Percentiles rank a stretch among this genome's conserved stretches.
Evolutionary conservation across 2,329 filamentous ascomycete genomes (phyloP).

Genomic region (Endothia cerciana): DNA sequence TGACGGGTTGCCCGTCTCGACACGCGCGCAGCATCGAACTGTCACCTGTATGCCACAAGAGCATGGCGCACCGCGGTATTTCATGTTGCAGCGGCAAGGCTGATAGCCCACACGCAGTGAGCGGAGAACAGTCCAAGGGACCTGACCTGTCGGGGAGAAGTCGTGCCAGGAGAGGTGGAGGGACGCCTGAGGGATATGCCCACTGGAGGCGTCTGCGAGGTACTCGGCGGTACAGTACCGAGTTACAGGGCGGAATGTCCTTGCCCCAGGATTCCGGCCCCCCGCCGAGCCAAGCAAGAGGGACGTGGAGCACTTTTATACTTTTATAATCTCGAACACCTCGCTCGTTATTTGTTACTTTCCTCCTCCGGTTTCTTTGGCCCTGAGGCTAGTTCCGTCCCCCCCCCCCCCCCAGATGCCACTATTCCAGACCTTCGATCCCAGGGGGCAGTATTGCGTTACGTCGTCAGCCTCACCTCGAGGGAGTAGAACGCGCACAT

Average conservation of each 20-base stretch:
- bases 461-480: not conserved
- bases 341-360: not conserved
- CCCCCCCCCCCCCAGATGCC: not conserved
- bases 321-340: constrained; percentile 13
- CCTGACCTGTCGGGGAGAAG: too few species aligned
- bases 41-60: too few species aligned
- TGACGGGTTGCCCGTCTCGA: too few species aligned
- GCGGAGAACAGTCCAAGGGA: too few species aligned
- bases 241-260: not conserved
- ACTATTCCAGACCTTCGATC: not conserved
- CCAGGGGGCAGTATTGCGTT: not conserved
- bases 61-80: too few species aligned
- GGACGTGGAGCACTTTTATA: constrained; percentile 7
- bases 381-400: not conserved
- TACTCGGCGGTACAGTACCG: not conserved
- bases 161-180: too few species aligned
- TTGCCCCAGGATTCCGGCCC: constrained; percentile 2
- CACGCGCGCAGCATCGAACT: too few species aligned
- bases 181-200: too few species aligned
- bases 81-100: too few species aligned
- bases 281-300: not conserved
- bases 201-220: not conserved
- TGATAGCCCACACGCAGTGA: too few species aligned
- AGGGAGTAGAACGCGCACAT: not conserved
- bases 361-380: not conserved